Conservation (phyloP, 768 basidiomycete species). For the Agaricus sinodeliciosus region DNA sequence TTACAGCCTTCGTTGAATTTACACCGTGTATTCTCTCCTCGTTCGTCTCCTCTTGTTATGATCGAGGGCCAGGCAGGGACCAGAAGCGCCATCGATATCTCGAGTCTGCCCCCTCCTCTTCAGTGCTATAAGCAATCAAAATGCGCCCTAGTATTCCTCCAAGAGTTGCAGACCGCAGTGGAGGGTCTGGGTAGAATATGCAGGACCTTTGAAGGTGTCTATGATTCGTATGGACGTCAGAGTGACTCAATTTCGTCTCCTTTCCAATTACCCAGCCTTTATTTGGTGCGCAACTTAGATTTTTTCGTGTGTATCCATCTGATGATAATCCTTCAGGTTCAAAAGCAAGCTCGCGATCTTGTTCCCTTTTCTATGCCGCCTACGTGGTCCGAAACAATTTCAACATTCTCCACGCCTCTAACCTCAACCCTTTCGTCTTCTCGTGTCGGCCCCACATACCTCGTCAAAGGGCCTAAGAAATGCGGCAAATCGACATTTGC, state of each 20-base stretch:
- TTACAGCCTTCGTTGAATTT: conserved; percentile 31
- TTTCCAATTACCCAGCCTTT: not conserved
- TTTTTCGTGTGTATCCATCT: not conserved
- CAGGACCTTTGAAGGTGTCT: not conserved
- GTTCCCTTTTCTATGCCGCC: not conserved
- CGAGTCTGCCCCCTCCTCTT: conserved; percentile 3
- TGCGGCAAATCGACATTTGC: conserved; percentile 90
- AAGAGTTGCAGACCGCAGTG: conserved; percentile 52
- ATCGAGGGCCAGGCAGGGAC: conserved; percentile 20
- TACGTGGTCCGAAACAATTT: conserved; percentile 37
- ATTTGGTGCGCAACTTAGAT: not conserved
- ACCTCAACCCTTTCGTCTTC: conserved; percentile 7
- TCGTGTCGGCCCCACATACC: conserved; percentile 30
- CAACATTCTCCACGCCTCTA: conserved; percentile 18
- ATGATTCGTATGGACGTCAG: not conserved
- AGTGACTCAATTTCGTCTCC: not conserved
- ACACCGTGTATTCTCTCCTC: conserved; percentile 67
- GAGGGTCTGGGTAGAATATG: conserved; percentile 49
- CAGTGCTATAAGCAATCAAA: conserved; percentile 12
- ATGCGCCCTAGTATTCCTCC: conserved; percentile 44
- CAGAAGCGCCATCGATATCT: conserved; percentile 1
- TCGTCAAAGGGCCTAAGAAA: conserved; percentile 84
- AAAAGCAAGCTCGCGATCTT: not conserved
- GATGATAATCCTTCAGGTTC: not conserved
- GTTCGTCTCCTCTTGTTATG: conserved; percentile 69